Evolutionary conservation across 106 monocot species (phyloP), one percentile per base, ranked within the genome.

Genomic region (Phalaenopsis equestris): DNA sequence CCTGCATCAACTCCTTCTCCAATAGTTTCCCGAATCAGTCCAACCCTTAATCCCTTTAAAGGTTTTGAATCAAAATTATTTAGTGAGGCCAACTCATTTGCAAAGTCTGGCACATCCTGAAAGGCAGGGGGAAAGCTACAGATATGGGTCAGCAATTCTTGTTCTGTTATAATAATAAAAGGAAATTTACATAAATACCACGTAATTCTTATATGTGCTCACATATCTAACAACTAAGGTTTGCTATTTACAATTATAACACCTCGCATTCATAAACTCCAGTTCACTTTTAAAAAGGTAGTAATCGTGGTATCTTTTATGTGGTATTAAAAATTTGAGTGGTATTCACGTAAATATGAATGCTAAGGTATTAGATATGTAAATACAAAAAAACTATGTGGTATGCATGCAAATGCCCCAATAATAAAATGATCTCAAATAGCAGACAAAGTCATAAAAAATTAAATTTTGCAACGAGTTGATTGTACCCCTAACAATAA

Each of bases 1-100:
- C 86, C 98, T 42, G n/a, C 64, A 24, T 92, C 98, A 75, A 94
- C 92, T 79, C 98, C 94, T 21, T 91, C 91, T 42, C 89, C 92
- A 79, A 94, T 86, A 30, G 92, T 98, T 85, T 98, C 98, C 56
- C 68, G 72, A 73, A 98, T 98, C 55, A 98, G 12, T 17, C 97
- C 98, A 73, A 94, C 85, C 73, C 81, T 94, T 52, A 91, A 48
- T 52, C 94, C 98, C 65, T 90, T 88, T 37, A 98, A 80, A 79
- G 98, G 98, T 83, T 91, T 87, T 75, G 90, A 83, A 2, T 84
- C 84, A 39, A 93, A 10, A 41, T 42, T 36, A 78, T 91, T 83
- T 19, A 87, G 47, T n/a, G 87, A 76, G 3, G 87, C 81, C 80
- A 98, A 81, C 73, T 86, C 81, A 76, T 88, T 80, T 65, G 84